Evolutionary conservation across 2,329 filamentous ascomycete species (phyloP), one percentile per base, ranked within the genome.

Genomic region (Alternaria angustiovoidea): DNA sequence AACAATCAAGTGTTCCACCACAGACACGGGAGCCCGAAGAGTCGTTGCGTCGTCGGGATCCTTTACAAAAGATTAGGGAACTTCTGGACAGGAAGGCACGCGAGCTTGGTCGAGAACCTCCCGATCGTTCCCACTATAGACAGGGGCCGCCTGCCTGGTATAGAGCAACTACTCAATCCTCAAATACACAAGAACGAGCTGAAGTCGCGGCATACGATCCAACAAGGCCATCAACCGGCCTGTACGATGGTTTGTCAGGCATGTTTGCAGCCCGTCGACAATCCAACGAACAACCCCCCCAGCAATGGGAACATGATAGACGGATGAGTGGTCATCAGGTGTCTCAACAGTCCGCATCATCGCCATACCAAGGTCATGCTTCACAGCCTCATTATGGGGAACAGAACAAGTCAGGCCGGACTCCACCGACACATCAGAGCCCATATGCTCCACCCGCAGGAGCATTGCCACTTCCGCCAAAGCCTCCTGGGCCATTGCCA

Each of bases 401-500:
- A 46, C 68, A 67, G 41, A 67, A 54, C 28, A 68, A 62, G 46
- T 36, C 66, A 41, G 66, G 51, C 8, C 64, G 65, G 8, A 68
- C 62, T 7, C 63, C 67, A 36, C 58, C 71, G 16, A 56, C 67
- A 44, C 74, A 75, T 57, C 73, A 76, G 38, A 77, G 73, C 49
- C 73, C 74, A 32, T 77, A 77, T 59, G 66, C 69, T 36, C 66
- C 67, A n/a, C 65, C 70, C 28, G 59, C 61, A 47, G 63, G 61
- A 26, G 63, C 66, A 14, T 57, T 68, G 12, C 57, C 72, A 34
- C 61, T 75, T n/a, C 71, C 72, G 11, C 64, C 71, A 20, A 75
- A 76, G 24, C 70, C 74, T n/a, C 67, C 73, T 42, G 71, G 68
- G 18, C 69, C 73, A 20, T 67, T 67, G 36, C 69, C 73, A 36